phyloP scores from a whole-genome alignment of 805 yeast species.

The Ogataea naganishii region DNA sequence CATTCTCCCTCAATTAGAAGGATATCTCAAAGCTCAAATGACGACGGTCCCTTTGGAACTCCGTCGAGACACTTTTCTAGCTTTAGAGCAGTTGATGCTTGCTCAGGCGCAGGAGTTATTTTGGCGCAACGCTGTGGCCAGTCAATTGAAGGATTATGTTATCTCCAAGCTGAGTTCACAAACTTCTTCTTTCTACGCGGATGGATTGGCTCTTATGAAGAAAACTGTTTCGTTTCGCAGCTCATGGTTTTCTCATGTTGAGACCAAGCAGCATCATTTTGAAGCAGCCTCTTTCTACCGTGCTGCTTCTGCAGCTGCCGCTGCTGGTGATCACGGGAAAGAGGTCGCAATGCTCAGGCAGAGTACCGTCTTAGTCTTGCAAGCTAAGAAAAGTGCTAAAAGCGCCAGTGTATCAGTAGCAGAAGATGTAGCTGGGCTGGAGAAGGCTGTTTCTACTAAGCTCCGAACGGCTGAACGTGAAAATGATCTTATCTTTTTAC shows the following conservation, averaged over 20 bases:
- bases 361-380: conserved; percentile 29
- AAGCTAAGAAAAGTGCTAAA: conserved; percentile 30
- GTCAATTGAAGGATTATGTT: conserved; percentile 45
- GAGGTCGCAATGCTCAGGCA: conserved; percentile 51
- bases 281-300: conserved; percentile 64
- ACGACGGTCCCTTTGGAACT: conserved; percentile 35
- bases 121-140: conserved; percentile 63
- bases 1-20: conserved; percentile 11
- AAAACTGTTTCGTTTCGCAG: conserved; percentile 27
- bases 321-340: conserved; percentile 52
- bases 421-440: conserved; percentile 46
- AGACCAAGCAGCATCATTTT: conserved; percentile 57
- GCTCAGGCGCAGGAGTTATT: conserved; percentile 86
- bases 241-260: conserved; percentile 59
- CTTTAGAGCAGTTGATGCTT: conserved; percentile 45
- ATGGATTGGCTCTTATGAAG: conserved; percentile 33
- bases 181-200: conserved; percentile 46
- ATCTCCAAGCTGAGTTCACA: conserved; percentile 60
- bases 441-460: conserved; percentile 32
- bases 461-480: conserved; percentile 59
- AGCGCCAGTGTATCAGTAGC: conserved; percentile 34
- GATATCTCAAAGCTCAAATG: too few species aligned
- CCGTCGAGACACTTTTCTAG: conserved; percentile 37
- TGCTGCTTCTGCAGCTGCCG: conserved; percentile 40
- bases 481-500: conserved; percentile 71